Base-by-base conservation (phyloP, 2,329 filamentous ascomycete species). In the Beauveria asiatica region DNA sequence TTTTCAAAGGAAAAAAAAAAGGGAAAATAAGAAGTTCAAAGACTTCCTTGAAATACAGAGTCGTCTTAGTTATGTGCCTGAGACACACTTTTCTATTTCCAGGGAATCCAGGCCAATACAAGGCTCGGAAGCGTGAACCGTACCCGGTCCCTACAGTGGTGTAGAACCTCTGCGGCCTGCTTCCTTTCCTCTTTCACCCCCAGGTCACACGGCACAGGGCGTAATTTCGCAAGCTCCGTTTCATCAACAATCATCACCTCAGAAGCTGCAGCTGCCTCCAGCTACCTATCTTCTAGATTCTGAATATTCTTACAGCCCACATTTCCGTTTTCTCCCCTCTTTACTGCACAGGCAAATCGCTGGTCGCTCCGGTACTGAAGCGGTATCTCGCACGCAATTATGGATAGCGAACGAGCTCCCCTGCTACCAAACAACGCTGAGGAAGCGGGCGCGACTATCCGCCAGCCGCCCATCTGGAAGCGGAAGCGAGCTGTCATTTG, bases 381-480 rank as follows among this genome's bases (percentile, higher is more conserved):
- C 13, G 42, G 9, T 3, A 10, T 23, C 16, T 16, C 30, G n/a
- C 30, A 17, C 46, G 56, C 37, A 51, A n/a, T 46, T 41, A 59
- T 59, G 57, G 57, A 59, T 27, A 27, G 41, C 27, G 57, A 59
- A 42, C 48, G 57, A 37, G 57, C 57, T 13, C 57, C 57, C 13
- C 37, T 59, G 2, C 39, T 59, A 2, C 48, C 57, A 23, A 30
- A 13, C 48, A 59, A 59, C 49, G 49, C 48, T 27, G 39, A 52
- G 57, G 57, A 59, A 33, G 57, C 23, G 39, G 49, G 48, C 13
- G 49, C 57, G 5, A 16, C 46, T 9, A 21, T 39, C 25, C 17
- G 33, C 19, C 48, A 59, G 57, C 57, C 57, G 48, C 57, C 57
- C 39, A 52, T 53, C 41, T 59, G 57, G 57, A 53, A 37, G 49